Evolutionary conservation across 176 grass and related monocot species (phyloP).

Genomic region (Eleusine coracana): DNA sequence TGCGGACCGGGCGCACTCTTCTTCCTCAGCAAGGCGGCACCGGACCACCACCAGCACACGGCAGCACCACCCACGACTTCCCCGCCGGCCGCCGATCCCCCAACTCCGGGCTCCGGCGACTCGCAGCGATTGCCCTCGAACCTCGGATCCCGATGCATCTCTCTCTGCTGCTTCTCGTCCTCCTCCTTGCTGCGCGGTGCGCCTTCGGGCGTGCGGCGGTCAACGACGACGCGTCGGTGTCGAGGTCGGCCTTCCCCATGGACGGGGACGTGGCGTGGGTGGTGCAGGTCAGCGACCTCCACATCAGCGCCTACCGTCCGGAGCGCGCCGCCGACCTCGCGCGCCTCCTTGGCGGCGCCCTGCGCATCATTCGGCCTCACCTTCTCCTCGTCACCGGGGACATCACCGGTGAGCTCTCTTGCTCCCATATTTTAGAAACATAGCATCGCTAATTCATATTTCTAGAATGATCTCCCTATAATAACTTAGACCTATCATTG

Average conservation of each 20-base stretch:
- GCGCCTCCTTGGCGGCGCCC: conserved; percentile 48
- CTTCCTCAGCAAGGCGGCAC: conserved; percentile 5
- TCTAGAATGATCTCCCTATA: not conserved
- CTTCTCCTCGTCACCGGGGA: conserved; percentile 87
- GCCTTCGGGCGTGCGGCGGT: conserved; percentile 16
- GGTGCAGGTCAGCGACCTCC: conserved; percentile 84
- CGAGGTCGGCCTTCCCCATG: conserved; percentile 67
- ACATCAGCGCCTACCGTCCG: conserved; percentile 73
- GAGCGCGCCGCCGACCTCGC: conserved; percentile 67
- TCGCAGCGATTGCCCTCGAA: not conserved
- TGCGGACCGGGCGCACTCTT: conserved; percentile 28
- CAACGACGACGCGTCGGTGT: conserved; percentile 39
- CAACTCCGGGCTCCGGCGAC: too few species aligned
- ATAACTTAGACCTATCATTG: not conserved
- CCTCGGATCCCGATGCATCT: not conserved
- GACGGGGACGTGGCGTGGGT: conserved; percentile 80
- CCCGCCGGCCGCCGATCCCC: too few species aligned
- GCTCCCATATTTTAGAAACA: not conserved
- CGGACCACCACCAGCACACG: not conserved
- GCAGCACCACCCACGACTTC: not conserved
- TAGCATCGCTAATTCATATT: not conserved
- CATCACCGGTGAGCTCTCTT: conserved; percentile 62
- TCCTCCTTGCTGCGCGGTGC: conserved; percentile 2
- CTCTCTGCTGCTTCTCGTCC: not conserved
- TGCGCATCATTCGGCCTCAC: conserved; percentile 68